Base-by-base conservation (phyloP, 225 moss, liverwort and hornwort genomes). In the Thuidium tamariscinum region DNA sequence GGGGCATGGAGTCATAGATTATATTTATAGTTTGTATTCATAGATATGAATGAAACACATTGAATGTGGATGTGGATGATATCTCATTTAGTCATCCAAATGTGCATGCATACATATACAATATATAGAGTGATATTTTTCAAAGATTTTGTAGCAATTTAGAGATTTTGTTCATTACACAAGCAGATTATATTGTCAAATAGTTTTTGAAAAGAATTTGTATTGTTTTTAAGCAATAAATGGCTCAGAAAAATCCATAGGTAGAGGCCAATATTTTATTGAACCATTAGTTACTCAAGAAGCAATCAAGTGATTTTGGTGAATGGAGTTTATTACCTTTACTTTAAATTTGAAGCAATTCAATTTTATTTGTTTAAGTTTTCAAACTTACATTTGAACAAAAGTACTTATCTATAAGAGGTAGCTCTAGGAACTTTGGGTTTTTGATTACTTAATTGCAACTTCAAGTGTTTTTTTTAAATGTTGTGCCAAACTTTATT, bases 71-170 rank as follows among this genome's bases (percentile, higher is more conserved):
- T 27, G 16, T 44, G 1, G 10, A 71, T 71, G 44, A 29, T 16
- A 44, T 27, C 10, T 9, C 10, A 70, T 70, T 42, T 70, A 27
- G 44, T 42, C 27, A 42, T 15, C 9, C 27, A 41, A 69, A 25
- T 39, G 4, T 69, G 4, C 3, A 41, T 41, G n/a, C n/a, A n/a
- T n/a, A n/a, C n/a, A n/a, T n/a, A n/a, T n/a, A n/a, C n/a, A n/a
- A n/a, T n/a, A n/a, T n/a, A n/a, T 26, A 5, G 2, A 70, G 2
- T 1, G 0, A 13, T 42, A 42, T 23, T 5, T 4, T 27, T 2
- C 5, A 8, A 42, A 69, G 8, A 26, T 41, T 41, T 41, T 41
- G 41, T 41, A 26, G 14, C 15, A 69, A 25, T 23, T 69, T 23
- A 41, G 3, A 27, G 1, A 42, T 42, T 70, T 16, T 70, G 5